These are phyloP conservation scores for Eucommia ulmoides DNA, from an alignment of 257 asterid species.

Conservation along the genomic window DNA sequence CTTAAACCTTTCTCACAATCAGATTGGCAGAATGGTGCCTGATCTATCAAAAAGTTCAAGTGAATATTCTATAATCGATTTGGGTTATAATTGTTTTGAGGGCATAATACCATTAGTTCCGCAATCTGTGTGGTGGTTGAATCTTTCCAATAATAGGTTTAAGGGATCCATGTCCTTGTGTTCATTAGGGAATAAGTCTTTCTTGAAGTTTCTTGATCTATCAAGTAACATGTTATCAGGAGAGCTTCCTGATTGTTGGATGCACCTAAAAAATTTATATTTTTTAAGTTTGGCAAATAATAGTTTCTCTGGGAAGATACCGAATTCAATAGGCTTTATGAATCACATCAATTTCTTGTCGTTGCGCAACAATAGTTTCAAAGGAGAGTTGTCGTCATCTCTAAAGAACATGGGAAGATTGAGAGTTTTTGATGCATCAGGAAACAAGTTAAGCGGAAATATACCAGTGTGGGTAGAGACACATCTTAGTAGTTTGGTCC, in stretches of 20 bases:
- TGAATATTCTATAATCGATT: not conserved
- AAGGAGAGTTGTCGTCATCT: constrained; percentile 15
- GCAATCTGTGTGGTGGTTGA: not conserved
- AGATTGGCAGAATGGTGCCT: constrained; percentile 9
- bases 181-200: not conserved
- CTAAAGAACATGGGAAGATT: constrained; percentile 5
- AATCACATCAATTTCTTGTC: constrained; percentile 6
- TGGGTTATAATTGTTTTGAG: constrained; percentile 8
- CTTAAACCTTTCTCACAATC: constrained; percentile 16
- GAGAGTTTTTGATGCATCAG: constrained; percentile 12
- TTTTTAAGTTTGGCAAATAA: constrained; percentile 20
- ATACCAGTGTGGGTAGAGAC: constrained; percentile 24
- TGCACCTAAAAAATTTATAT: not conserved
- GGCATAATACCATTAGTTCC: constrained; percentile 3
- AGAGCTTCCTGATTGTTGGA: constrained; percentile 14
- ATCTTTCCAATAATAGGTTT: constrained; percentile 16
- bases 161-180: constrained; percentile 8
- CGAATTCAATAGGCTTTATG: not conserved
- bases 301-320: constrained; percentile 14
- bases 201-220: constrained; percentile 10
- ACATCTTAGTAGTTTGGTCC: constrained; percentile 1
- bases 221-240: constrained; percentile 12
- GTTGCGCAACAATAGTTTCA: constrained; percentile 18
- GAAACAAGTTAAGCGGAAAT: constrained; percentile 16
- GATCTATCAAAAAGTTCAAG: not conserved